These are phyloP conservation scores for Phytophthora agathidicida DNA, from an alignment of 352 stramenopile genomes.

Conservation along the genomic window DNA sequence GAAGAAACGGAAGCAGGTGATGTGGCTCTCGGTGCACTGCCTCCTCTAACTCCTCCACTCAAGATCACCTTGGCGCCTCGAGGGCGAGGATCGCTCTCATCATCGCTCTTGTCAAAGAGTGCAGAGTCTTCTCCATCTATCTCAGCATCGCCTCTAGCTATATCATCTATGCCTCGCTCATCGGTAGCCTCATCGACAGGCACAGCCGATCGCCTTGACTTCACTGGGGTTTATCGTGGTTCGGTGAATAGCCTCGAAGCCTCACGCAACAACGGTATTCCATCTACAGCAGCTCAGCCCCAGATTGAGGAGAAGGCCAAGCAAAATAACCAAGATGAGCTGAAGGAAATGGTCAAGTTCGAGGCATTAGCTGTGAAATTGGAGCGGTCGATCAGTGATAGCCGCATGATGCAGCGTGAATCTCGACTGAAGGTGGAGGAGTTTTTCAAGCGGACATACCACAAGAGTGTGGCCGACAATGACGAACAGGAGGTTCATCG, in stretches of 20 bases:
- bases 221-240: conserved; percentile 56
- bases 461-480: conserved; percentile 23
- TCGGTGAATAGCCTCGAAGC: conserved; percentile 36
- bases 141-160: conserved; percentile 14
- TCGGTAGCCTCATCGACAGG: conserved; percentile 29
- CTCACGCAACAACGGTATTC: conserved; percentile 8
- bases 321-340: not conserved
- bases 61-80: conserved; percentile 27
- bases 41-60: conserved; percentile 20
- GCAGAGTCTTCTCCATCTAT: conserved; percentile 10
- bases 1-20: conserved; percentile 37
- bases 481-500: conserved; percentile 26
- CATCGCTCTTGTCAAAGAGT: conserved; percentile 10
- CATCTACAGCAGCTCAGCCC: not conserved
- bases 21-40: conserved; percentile 25
- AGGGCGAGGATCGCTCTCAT: conserved; percentile 19
- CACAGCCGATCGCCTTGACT: conserved; percentile 49
- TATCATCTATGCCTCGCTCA: conserved; percentile 27
- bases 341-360: conserved; percentile 1
- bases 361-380: conserved; percentile 18
- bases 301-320: not conserved
- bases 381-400: conserved; percentile 39
- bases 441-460: conserved; percentile 51
- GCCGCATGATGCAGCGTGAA: conserved; percentile 36
- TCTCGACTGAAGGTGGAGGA: conserved; percentile 55